Percentiles rank a stretch among this genome's conserved stretches.
These are phyloP conservation scores for Aspergillus indologenus DNA, from an alignment of 495 filamentous ascomycete genomes.

Conservation along the genomic window DNA sequence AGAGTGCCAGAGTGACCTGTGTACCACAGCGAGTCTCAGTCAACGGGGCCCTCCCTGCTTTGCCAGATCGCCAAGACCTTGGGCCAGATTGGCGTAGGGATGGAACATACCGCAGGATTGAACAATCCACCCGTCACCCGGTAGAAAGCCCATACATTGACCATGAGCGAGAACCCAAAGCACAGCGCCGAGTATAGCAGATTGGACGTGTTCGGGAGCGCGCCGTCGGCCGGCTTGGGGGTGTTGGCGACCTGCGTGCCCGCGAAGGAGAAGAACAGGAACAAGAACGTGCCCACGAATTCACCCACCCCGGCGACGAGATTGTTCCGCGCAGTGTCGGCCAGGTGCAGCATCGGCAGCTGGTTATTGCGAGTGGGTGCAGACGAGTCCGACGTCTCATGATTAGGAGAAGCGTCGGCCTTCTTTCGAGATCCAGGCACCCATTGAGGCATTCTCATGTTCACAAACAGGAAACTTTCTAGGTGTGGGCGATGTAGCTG, in stretches of 20 bases:
- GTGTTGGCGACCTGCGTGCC: constrained; percentile 72
- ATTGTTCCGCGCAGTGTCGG: constrained; percentile 43
- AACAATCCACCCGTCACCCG: constrained; percentile 42
- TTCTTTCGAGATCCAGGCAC: neutral
- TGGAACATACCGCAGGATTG: constrained; percentile 65
- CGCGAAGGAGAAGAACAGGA: constrained; percentile 78
- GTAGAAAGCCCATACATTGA: constrained; percentile 70
- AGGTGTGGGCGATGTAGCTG: too few relatives aligned
- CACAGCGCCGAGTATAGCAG: constrained; percentile 68
- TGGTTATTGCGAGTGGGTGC: constrained; percentile 17
- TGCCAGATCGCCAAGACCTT: too few relatives aligned
- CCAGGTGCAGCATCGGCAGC: constrained; percentile 41
- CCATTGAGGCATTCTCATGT: neutral
- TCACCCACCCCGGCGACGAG: constrained; percentile 63
- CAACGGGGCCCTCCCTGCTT: neutral
- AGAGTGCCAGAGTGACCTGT: constrained; percentile 58
- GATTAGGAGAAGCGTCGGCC: neutral
- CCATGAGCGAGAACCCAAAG: constrained; percentile 73
- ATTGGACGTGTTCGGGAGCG: constrained; percentile 38
- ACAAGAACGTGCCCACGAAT: constrained; percentile 78
- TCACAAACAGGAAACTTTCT: neutral
- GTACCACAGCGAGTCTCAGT: constrained; percentile 4
- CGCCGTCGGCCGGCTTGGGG: constrained; percentile 32
- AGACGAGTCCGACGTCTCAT: neutral
- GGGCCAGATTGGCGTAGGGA: too few relatives aligned